Evolutionary conservation across 2,329 filamentous ascomycete genomes (phyloP), one percentile per base, ranked within the genome.

Genomic region (Aplosporella prunicola): DNA sequence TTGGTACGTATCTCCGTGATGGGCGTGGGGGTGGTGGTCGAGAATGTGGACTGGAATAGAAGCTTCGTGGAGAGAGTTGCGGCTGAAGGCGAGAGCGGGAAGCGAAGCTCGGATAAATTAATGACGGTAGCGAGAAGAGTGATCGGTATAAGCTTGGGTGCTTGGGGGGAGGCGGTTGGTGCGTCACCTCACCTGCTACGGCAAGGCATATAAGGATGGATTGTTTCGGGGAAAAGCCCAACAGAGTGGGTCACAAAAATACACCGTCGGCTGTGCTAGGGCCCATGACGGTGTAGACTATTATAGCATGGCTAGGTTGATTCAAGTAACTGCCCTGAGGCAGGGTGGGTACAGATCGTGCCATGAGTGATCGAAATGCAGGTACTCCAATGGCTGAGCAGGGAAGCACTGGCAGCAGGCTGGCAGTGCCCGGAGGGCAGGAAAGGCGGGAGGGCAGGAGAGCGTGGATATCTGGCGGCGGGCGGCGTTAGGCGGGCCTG

Each of bases 231-330:
- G 22, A 24, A 24, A n/a, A 24, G 31, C 32, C 37, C 37, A 40
- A 28, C 14, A 32, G 27, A 9, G 38, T 39, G 32, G 38, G 32
- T 35, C 37, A 14, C 25, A 14, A 40, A 30, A 40, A 15, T 24
- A 40, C 32, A 31, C 26, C n/a, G 35, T 38, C 35, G 35, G 35
- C 35, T 38, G 35, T 38, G 35, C 31, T 31, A n/a, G 22, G 22
- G n/a, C 22, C 22, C 31, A 34, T 22, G 37, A 20, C 31, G 37
- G 37, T 24, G 36, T 20, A 28, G 37, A 34, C 35, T 33, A 34
- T 40, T 40, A 35, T 30, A 35, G 38, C 28, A 24, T 23, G 38
- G 17, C 32, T 34, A 26, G 38, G 25, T 32, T 29, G 25, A 15
- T 33, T 32, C 29, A 20, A 16, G 28, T 27, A 18, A 26, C 22